Base-by-base conservation (phyloP, 2,329 filamentous ascomycete species). In the Curvularia verruculosa region DNA sequence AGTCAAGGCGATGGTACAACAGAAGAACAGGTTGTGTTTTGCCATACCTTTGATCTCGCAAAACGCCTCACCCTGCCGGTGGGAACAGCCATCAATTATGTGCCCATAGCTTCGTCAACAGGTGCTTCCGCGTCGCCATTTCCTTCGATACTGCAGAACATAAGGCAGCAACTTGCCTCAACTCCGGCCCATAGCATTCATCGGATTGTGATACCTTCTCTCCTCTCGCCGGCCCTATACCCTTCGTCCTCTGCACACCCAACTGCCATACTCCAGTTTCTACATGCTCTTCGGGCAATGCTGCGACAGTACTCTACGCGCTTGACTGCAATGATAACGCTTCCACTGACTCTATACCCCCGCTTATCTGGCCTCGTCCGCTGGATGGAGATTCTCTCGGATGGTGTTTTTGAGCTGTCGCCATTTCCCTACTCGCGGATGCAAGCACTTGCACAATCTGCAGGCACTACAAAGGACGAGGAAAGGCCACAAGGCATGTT, bases 211-310 rank as follows among this genome's bases (percentile, higher is more conserved):
- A 82, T 98, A n/a, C 94, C 95, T 0, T 88, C 85, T 52, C 82
- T 98, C 9, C 85, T 98, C 23, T 95, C 91, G 3, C 94, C 95
- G n/a, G 89, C 90, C 1, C 75, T 93, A 13, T 98, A 97, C 70
- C 84, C 89, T 23, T 82, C 89, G 2, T 81, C 85, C 24, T 82
- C 87, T 44, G 87, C 86, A 62, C 84, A 84, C n/a, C 92, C 94
- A 0, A 80, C 87, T 28, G 83, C 89, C 67, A 79, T 96, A 23
- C 80, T 98, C 28, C 88, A 87, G 60, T 96, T 98, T 71, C 78
- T 98, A 3, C 92, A 96, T 67, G 83, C 83, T 2, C 80, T 99
- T 13, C 85, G 91, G 47, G 87, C 87, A 3, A 80, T 99, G 3
- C 82, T 97, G 39, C 87, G 90, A 10, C 83, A 84, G 53, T 84